Conservation (phyloP, 345 rosid genomes). For the Salix brachista region DNA sequence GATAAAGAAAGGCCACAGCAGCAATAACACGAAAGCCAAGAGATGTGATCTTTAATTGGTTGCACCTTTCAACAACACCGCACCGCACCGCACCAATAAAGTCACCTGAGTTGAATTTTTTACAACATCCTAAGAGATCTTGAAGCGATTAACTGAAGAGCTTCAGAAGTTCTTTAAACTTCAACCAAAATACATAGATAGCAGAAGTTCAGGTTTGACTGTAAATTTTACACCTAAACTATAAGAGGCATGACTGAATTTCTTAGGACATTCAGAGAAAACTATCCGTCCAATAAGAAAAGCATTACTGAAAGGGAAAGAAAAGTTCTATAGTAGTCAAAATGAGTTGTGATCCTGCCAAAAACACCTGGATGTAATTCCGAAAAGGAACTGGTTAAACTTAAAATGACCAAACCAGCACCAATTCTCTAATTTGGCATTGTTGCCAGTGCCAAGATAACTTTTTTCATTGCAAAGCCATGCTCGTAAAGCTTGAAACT, state of each 20-base stretch:
- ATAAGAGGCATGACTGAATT: not conserved
- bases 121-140: not conserved
- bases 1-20: no score
- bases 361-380: not conserved
- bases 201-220: not conserved
- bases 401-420: not conserved
- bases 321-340: not conserved
- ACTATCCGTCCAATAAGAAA: not conserved
- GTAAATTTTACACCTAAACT: not conserved
- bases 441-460: not conserved
- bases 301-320: not conserved
- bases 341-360: not conserved
- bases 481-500: not conserved
- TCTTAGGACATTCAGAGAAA: not conserved
- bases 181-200: not conserved
- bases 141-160: not conserved
- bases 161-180: not conserved
- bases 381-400: not conserved
- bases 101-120: not conserved
- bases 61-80: not conserved
- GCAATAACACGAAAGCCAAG: not conserved
- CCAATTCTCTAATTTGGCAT: not conserved
- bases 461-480: not conserved
- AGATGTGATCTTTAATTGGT: not conserved
- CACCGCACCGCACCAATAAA: not conserved